Evolutionary conservation across 371 early-diverging fungal genomes (phyloP).

Genomic region (Zychaea mexicana): DNA sequence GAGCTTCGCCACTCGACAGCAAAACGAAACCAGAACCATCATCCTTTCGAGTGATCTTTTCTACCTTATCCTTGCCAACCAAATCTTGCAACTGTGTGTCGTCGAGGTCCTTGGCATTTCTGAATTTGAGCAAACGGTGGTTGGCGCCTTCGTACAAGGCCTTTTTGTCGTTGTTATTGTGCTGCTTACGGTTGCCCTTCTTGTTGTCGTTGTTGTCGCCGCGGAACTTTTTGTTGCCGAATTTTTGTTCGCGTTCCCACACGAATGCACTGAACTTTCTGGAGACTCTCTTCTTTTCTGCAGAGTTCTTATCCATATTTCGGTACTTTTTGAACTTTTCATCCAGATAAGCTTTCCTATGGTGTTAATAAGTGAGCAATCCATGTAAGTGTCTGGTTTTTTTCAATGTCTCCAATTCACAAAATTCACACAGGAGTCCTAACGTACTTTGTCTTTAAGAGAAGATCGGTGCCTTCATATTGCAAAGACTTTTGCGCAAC

Average conservation of each 20-base stretch:
- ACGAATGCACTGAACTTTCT: constrained; percentile 21
- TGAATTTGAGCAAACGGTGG: neutral
- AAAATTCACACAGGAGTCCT: too few relatives aligned
- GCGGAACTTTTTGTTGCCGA: neutral
- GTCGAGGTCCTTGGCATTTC: neutral
- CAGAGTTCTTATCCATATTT: neutral
- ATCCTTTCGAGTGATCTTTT: neutral
- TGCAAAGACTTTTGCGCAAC: constrained; percentile 49
- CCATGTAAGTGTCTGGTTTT: neutral
- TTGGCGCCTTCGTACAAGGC: neutral
- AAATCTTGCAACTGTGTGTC: neutral
- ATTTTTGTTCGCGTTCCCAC: neutral
- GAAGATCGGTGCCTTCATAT: constrained; percentile 57
- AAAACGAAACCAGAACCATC: constrained; percentile 3
- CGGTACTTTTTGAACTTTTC: constrained; percentile 19
- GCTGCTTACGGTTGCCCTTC: neutral
- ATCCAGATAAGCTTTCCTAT: constrained; percentile 1
- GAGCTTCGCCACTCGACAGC: neutral
- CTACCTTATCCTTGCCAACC: neutral
- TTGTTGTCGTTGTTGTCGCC: neutral
- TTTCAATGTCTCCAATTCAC: too few relatives aligned
- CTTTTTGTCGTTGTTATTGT: neutral
- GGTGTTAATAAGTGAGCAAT: constrained; percentile 11
- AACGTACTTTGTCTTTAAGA: constrained; percentile 48
- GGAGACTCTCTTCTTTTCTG: too few relatives aligned